These are phyloP conservation scores for Ceratopteris richardii DNA, from an alignment of 75 land plant species.

Conservation along the genomic window DNA sequence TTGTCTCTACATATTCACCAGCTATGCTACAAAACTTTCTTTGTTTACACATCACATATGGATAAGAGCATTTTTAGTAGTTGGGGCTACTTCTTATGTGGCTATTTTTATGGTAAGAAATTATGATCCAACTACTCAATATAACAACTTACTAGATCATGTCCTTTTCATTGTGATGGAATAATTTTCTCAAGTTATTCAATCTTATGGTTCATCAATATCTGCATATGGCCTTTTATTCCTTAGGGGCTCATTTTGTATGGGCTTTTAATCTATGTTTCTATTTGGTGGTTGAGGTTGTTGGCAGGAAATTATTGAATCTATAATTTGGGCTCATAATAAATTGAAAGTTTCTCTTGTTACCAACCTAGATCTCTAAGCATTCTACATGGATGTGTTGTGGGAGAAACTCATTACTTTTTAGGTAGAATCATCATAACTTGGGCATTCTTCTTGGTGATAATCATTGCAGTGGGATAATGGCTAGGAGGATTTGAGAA, in stretches of 20 bases:
- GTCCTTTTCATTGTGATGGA: too few species aligned
- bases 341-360: conserved; percentile 4
- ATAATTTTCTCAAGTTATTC: neutral
- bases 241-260: neutral
- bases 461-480: conserved; percentile 12
- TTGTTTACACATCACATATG: too few species aligned
- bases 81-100: too few species aligned
- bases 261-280: conserved; percentile 8
- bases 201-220: neutral
- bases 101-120: too few species aligned
- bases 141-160: too few species aligned
- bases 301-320: conserved; percentile 6
- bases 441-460: conserved; percentile 12
- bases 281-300: conserved; percentile 6
- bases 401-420: neutral
- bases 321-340: conserved; percentile 7
- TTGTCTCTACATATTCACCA: too few species aligned
- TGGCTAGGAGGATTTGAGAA: conserved; percentile 13
- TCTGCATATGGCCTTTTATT: conserved; percentile 1
- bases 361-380: conserved; percentile 1
- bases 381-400: neutral
- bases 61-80: too few species aligned
- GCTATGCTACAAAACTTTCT: too few species aligned
- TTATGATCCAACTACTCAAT: too few species aligned
- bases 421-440: neutral